Conservation (phyloP, 768 basidiomycete genomes). For the Trametes maxima region DNA sequence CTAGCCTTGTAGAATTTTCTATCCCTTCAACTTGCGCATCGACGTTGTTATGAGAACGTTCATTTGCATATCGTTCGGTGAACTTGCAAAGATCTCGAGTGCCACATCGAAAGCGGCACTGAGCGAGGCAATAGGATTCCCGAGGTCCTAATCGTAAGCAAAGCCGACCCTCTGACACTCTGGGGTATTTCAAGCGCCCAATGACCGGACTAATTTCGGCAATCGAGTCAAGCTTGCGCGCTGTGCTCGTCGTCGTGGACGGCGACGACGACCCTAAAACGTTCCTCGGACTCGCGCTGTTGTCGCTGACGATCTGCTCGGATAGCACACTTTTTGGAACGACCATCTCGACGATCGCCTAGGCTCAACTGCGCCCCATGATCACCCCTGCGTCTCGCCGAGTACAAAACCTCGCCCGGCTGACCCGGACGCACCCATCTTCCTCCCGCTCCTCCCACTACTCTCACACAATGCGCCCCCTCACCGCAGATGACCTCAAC, state of each 20-base stretch:
- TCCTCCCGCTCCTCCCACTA: constrained; percentile 14
- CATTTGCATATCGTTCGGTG: no score
- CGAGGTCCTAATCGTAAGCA: neutral
- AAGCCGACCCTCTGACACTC: constrained; percentile 2
- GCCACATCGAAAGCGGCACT: no score
- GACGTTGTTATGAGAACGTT: no score
- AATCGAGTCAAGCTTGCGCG: constrained; percentile 2
- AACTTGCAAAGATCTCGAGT: no score
- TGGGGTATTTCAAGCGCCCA: neutral
- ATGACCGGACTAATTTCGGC: neutral
- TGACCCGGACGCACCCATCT: constrained; percentile 11
- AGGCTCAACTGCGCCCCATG: constrained; percentile 17
- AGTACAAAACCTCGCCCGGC: constrained; percentile 21
- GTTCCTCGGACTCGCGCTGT: neutral
- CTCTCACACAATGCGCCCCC: constrained; percentile 35
- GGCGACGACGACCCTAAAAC: constrained; percentile 14
- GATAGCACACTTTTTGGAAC: neutral
- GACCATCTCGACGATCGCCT: constrained; percentile 17
- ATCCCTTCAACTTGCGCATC: no score
- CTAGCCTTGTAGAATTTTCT: neutral
- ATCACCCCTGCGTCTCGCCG: constrained; percentile 18
- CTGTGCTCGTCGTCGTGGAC: constrained; percentile 14
- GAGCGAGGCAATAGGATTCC: no score
- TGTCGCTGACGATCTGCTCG: constrained; percentile 1
- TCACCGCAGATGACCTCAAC: constrained; percentile 77